Evolutionary conservation across 768 basidiomycete genomes (phyloP).

Genomic region (Leccinum longicurvipes): DNA sequence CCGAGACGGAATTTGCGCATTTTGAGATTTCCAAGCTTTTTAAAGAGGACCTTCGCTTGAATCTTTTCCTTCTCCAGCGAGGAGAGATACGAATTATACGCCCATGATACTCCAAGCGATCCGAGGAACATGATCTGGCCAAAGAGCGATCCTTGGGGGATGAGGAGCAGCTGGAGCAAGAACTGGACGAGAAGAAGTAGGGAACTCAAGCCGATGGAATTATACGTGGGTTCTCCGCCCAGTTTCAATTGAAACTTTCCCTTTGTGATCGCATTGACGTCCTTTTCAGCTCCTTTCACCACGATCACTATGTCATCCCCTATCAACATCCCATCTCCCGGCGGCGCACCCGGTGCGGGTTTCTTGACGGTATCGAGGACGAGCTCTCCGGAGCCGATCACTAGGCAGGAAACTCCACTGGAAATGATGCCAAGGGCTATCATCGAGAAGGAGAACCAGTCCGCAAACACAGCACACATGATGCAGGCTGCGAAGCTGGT

Average conservation of each 20-base stretch:
- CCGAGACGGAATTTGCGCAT: conserved; percentile 22
- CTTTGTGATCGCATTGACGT: conserved; percentile 31
- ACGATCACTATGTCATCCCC: conserved; percentile 26
- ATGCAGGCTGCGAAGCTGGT: conserved; percentile 23
- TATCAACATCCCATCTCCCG: conserved; percentile 32
- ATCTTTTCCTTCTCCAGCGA: conserved; percentile 36
- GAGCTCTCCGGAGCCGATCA: conserved; percentile 30
- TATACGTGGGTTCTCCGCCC: conserved; percentile 11
- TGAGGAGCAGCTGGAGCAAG: conserved; percentile 33
- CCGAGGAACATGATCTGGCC: conserved; percentile 35
- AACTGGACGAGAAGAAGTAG: conserved; percentile 33
- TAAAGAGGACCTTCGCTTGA: conserved; percentile 18
- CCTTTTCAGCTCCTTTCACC: conserved; percentile 30
- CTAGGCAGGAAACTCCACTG: conserved; percentile 28
- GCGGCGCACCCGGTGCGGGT: conserved; percentile 26
- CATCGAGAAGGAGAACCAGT: conserved; percentile 33
- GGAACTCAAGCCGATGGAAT: conserved; percentile 27
- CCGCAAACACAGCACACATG: conserved; percentile 23
- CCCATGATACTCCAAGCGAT: conserved; percentile 33
- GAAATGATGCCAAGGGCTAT: conserved; percentile 34
- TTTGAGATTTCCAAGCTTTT: conserved; percentile 11
- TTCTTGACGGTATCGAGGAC: conserved; percentile 10
- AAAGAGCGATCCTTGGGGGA: conserved; percentile 33
- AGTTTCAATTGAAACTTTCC: conserved; percentile 27
- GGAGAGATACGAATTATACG: conserved; percentile 35